phyloP scores from a whole-genome alignment of 495 filamentous ascomycete genomes.

The Trichoderma parareesei region DNA sequence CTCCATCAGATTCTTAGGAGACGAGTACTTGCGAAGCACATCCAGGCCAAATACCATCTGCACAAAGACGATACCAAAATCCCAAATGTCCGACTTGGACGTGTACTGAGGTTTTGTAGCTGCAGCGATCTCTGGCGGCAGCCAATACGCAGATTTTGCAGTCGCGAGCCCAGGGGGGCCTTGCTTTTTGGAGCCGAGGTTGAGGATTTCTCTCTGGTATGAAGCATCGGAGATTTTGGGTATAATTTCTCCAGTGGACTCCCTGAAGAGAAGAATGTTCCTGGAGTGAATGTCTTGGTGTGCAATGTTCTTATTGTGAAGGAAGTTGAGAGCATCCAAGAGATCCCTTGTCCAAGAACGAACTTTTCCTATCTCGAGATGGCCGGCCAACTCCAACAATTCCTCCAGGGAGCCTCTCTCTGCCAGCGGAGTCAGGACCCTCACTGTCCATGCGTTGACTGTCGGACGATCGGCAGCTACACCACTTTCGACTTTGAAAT shows the following conservation, averaged over 20 bases:
- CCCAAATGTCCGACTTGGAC: conserved; percentile 89
- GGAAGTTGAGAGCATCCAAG: conserved; percentile 80
- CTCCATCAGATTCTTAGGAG: conserved; percentile 62
- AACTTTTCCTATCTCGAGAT: conserved; percentile 61
- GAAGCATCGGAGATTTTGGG: conserved; percentile 63
- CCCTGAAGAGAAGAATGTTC: conserved; percentile 64
- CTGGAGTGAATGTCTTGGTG: conserved; percentile 71
- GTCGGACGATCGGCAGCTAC: conserved; percentile 17
- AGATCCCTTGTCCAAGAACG: conserved; percentile 82
- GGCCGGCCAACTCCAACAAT: conserved; percentile 66
- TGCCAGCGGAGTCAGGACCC: conserved; percentile 65
- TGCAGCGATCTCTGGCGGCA: conserved; percentile 68
- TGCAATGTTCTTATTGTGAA: conserved; percentile 72
- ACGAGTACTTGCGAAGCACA: conserved; percentile 66
- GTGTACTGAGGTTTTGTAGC: conserved; percentile 49
- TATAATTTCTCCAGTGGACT: conserved; percentile 48
- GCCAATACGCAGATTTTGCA: conserved; percentile 72
- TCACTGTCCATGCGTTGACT: conserved; percentile 57
- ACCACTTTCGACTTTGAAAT: conserved; percentile 59
- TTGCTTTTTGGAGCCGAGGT: conserved; percentile 42
- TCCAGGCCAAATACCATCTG: conserved; percentile 91
- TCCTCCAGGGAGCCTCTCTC: conserved; percentile 78
- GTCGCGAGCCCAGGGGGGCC: conserved; percentile 42
- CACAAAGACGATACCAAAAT: conserved; percentile 78
- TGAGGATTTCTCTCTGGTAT: conserved; percentile 55